Conservation (phyloP, 164 flowering plant species). For the Magnolia officinalis region DNA sequence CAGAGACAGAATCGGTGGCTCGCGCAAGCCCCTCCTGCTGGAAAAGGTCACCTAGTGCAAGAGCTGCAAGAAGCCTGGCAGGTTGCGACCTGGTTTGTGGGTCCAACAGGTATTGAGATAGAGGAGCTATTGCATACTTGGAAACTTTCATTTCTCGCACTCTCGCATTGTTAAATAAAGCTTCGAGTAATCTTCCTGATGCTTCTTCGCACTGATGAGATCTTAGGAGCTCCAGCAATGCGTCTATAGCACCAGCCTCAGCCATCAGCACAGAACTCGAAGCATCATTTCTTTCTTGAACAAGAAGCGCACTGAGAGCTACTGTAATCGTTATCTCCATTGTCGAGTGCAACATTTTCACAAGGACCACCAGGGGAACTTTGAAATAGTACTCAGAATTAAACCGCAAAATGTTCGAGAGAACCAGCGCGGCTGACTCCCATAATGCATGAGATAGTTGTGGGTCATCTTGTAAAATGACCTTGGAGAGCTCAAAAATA, state of each 20-base stretch:
- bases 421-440: conserved; percentile 75
- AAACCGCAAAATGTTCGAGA: conserved; percentile 55
- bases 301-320: conserved; percentile 61
- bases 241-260: conserved; percentile 78
- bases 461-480: conserved; percentile 75
- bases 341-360: conserved; percentile 64
- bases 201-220: conserved; percentile 86
- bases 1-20: conserved; percentile 72
- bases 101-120: conserved; percentile 76
- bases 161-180: conserved; percentile 63
- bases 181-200: conserved; percentile 71
- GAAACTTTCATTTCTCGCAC: conserved; percentile 75
- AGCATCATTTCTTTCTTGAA: conserved; percentile 62
- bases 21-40: conserved; percentile 85
- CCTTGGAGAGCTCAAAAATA: conserved; percentile 73
- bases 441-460: conserved; percentile 62
- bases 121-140: conserved; percentile 78
- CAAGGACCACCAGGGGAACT: conserved; percentile 70
- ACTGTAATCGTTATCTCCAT: conserved; percentile 46
- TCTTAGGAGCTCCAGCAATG: conserved; percentile 65
- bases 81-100: conserved; percentile 77
- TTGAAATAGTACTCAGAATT: conserved; percentile 58
- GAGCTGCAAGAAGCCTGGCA: conserved; percentile 73
- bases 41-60: conserved; percentile 82
- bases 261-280: conserved; percentile 70